Evolutionary conservation across 768 basidiomycete species (phyloP), one percentile per base, ranked within the genome.

Genomic region (Pleurotus ostreatus): DNA sequence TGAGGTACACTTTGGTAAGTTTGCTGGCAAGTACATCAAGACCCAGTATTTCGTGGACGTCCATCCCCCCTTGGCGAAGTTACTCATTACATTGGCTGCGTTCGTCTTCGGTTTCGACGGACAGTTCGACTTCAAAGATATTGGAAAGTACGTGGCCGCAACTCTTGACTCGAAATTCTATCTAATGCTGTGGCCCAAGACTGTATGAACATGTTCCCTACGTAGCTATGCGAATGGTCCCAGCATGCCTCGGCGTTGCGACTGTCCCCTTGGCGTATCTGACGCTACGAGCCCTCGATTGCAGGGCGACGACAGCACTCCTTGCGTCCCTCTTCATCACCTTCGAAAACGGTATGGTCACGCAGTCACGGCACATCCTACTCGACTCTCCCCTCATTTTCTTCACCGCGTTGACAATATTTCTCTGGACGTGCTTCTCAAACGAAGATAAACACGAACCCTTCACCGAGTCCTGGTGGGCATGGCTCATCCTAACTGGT

Each of bases 1-100:
- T 68, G 96, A 98, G 70, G 96, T 98, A 0, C 96, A 98, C 69
- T 98, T 98, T 69, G 96, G 96, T 58, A 97, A 97, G 70, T 98
- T 98, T 66, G 94, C 96, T 5, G 79, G 83, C 46, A 91, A 90
- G 66, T 98, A 98, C 67, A 91, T 98, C 78, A 92, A 92, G 76
- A 87, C 89, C 39, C 81, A 86, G 60, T 94, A 92, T 70, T 94
- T 89, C 65, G 88, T 90, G 65, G 97, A 99, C 68, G 96, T 99
- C 2, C 97, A 99, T 66, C 97, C 97, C 0, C 97, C 97, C 3
- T 77, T 99, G 15, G 97, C 97, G 5, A 99, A 98, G 65, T 78
- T 99, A 23, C 77, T 99, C 52, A 94, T 99, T 62, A 98, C 96
- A 0, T 79, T 98, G 37, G 90, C 92, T 6, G 95, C 83, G 1